Conservation (phyloP, 2,329 filamentous ascomycete species). For the Torrubiella hemipterigena region DNA sequence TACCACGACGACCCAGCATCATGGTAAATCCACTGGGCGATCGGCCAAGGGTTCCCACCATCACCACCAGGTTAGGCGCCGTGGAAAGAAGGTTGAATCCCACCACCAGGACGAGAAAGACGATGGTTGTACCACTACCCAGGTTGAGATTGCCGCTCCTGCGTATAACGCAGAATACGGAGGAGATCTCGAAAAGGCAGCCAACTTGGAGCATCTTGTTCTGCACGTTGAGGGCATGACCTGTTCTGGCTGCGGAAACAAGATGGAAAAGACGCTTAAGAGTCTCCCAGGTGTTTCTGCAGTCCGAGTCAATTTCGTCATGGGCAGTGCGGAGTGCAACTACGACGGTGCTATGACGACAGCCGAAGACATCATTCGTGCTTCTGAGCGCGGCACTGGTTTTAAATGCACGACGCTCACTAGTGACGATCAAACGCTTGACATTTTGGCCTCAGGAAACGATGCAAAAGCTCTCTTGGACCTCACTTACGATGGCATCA, state of each 20-base stretch:
- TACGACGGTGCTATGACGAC: conserved; percentile 13
- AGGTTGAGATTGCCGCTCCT: conserved; percentile 4
- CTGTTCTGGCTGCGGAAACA: conserved; percentile 23
- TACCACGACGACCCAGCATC: neutral
- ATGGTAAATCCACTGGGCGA: neutral
- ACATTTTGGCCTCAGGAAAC: conserved; percentile 13
- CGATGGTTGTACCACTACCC: conserved; percentile 7
- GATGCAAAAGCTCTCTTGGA: conserved; percentile 12
- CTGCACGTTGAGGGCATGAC: conserved; percentile 22
- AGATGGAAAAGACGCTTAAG: conserved; percentile 16
- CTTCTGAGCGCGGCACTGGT: conserved; percentile 15
- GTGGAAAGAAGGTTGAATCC: conserved; percentile 8
- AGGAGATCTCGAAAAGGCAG: conserved; percentile 14
- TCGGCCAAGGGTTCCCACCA: conserved; percentile 7
- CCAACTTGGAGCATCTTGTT: conserved; percentile 13
- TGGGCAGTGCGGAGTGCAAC: conserved; percentile 21
- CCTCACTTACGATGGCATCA: conserved; percentile 13
- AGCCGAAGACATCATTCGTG: conserved; percentile 15
- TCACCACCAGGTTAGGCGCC: conserved; percentile 11
- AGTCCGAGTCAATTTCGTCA: conserved; percentile 24
- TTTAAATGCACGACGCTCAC: conserved; percentile 16
- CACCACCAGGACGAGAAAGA: conserved; percentile 5
- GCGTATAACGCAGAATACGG: neutral
- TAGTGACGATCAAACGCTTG: conserved; percentile 15
- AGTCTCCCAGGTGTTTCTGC: conserved; percentile 16